These are phyloP conservation scores for Lasiosphaeria ovina DNA, from an alignment of 495 filamentous ascomycete species.

Conservation along the genomic window DNA sequence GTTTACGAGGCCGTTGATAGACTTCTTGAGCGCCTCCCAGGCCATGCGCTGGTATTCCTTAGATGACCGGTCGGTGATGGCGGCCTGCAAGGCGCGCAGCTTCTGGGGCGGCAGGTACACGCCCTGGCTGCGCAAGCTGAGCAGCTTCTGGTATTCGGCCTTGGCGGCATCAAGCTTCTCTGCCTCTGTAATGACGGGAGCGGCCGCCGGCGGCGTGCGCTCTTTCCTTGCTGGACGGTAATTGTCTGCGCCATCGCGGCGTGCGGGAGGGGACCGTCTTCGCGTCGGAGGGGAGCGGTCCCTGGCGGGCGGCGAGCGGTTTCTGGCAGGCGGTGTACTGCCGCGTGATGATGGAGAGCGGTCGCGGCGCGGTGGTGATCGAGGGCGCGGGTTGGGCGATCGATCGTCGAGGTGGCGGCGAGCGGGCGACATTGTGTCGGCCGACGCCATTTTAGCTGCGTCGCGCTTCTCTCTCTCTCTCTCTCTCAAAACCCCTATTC, in stretches of 20 bases:
- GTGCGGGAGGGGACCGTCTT: slow-evolving; percentile 25
- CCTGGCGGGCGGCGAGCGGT: slow-evolving; percentile 11
- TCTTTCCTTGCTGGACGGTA: slow-evolving; percentile 39
- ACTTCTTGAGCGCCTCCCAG: slow-evolving; percentile 98
- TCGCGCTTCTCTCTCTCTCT: slow-evolving; percentile 1
- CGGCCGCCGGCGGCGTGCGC: slow-evolving; percentile 50
- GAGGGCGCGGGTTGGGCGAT: slow-evolving; percentile 12
- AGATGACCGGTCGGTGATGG: slow-evolving; percentile 92
- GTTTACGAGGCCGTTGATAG: slow-evolving; percentile 97
- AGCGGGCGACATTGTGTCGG: slow-evolving; percentile 26
- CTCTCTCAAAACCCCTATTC: no score
- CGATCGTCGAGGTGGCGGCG: slow-evolving; percentile 17
- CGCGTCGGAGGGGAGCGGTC: slow-evolving; percentile 22
- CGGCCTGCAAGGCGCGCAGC: slow-evolving; percentile 86
- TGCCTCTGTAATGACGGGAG: slow-evolving; percentile 64
- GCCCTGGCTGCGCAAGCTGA: slow-evolving; percentile 88
- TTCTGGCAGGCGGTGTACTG: slow-evolving; percentile 3
- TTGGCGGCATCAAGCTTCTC: slow-evolving; percentile 79
- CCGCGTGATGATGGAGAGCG: slow-evolving; percentile 11
- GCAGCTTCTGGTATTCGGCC: slow-evolving; percentile 85
- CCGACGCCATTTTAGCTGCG: slow-evolving; percentile 24
- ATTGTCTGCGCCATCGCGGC: slow-evolving; percentile 42
- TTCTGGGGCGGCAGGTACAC: slow-evolving; percentile 93
- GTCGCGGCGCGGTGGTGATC: slow-evolving; percentile 8
- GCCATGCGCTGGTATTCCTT: slow-evolving; percentile 99